phyloP scores from a whole-genome alignment of 1,284 basidiomycete genomes.

The Trichosporon sp. region DNA sequence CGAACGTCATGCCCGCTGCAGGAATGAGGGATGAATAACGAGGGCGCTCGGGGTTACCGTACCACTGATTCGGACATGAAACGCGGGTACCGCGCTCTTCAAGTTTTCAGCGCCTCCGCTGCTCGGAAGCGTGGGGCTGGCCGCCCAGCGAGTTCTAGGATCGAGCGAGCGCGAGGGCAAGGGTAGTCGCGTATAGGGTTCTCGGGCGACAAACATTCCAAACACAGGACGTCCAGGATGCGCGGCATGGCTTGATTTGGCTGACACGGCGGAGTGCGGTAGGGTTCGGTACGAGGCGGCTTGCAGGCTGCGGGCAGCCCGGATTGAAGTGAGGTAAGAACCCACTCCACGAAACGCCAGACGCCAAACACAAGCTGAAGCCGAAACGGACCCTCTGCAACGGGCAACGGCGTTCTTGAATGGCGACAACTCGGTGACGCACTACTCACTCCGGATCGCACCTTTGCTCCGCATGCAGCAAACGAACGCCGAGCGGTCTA shows the following conservation, averaged over 20 bases:
- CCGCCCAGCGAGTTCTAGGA: not conserved
- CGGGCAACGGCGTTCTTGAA: not conserved
- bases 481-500: not conserved
- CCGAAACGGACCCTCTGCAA: not conserved
- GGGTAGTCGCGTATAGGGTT: not conserved
- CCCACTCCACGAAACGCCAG: not conserved
- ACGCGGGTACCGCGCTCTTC: not conserved
- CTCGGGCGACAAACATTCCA: not conserved
- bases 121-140: not conserved
- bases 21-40: not conserved
- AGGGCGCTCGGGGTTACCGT: not conserved
- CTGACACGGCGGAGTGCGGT: not conserved
- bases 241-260: not conserved
- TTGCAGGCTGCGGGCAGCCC: no score
- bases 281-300: not conserved
- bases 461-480: not conserved
- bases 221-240: not conserved
- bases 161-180: not conserved
- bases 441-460: not conserved
- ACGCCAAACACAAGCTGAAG: not conserved
- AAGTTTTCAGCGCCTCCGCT: not conserved
- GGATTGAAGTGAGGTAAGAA: not conserved
- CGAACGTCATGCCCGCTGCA: not conserved
- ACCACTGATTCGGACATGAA: constrained; percentile 4
- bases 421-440: not conserved